These are phyloP conservation scores for Diutina mesorugosa DNA, from an alignment of 1,139 yeast genomes.

Conservation along the genomic window DNA sequence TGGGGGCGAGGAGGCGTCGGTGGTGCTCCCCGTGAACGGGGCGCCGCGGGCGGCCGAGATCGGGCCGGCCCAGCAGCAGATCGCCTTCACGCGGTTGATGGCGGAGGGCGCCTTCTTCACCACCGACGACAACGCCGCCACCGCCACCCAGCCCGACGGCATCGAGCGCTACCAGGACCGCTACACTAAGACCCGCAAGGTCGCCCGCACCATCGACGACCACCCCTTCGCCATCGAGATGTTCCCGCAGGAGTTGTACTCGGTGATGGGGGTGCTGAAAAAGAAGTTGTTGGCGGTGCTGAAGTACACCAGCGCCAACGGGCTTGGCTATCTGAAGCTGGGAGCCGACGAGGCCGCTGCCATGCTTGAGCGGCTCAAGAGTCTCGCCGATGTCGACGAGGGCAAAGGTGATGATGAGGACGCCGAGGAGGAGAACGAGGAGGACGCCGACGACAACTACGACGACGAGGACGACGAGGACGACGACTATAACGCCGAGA, in stretches of 20 bases:
- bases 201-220: conserved; percentile 70
- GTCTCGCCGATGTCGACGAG: conserved; percentile 47
- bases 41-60: conserved; percentile 43
- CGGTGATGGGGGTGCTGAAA: conserved; percentile 58
- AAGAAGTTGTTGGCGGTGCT: conserved; percentile 37
- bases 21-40: conserved; percentile 57
- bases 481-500: conserved; percentile 45
- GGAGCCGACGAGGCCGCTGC: conserved; percentile 17
- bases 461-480: conserved; percentile 58
- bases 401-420: conserved; percentile 21
- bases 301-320: conserved; percentile 33
- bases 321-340: conserved; percentile 20
- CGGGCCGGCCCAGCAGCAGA: conserved; percentile 50
- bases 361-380: conserved; percentile 46
- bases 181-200: conserved; percentile 57
- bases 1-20: conserved; percentile 23
- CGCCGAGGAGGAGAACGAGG: conserved; percentile 27
- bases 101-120: conserved; percentile 71
- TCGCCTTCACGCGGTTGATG: conserved; percentile 43
- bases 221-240: conserved; percentile 65
- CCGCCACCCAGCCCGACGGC: conserved; percentile 30
- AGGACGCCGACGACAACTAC: conserved; percentile 40
- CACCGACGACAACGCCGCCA: conserved; percentile 14
- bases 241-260: conserved; percentile 72
- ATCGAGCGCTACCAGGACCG: conserved; percentile 64